Evolutionary conservation across 73 alveolate genomes (phyloP).

Genomic region (Paramecium sonneborni): DNA sequence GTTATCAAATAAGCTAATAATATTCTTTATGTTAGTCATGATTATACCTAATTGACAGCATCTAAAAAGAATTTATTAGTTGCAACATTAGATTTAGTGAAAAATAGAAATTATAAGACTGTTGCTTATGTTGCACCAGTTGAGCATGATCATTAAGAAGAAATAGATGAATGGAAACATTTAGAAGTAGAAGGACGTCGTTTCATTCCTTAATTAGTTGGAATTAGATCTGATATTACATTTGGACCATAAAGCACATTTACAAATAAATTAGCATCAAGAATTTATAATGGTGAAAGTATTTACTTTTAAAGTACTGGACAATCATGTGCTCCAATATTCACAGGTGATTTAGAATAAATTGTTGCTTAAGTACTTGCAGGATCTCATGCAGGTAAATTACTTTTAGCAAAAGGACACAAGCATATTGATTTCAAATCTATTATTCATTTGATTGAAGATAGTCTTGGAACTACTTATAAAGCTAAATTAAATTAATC

Average conservation of each 20-base stretch:
- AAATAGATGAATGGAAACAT: conserved; percentile 31
- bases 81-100: background rate
- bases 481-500: conserved; percentile 4
- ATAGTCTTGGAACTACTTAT: background rate
- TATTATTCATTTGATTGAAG: background rate
- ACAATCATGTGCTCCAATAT: background rate
- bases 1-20: conserved; percentile 26
- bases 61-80: conserved; percentile 18
- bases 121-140: conserved; percentile 53
- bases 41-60: background rate
- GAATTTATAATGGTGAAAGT: conserved; percentile 8
- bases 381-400: conserved; percentile 32
- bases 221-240: conserved; percentile 8
- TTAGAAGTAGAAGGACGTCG: conserved; percentile 33
- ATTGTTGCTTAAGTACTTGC: background rate
- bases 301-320: background rate
- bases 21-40: conserved; percentile 15
- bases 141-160: conserved; percentile 11
- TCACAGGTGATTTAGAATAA: conserved; percentile 11
- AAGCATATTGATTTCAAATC: conserved; percentile 32
- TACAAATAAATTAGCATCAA: background rate
- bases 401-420: background rate
- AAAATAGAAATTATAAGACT: conserved; percentile 7
- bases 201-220: conserved; percentile 14
- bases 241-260: conserved; percentile 33